Evolutionary conservation across 352 stramenopile species (phyloP), one percentile per base, ranked within the genome.

Genomic region (Phytophthora europaea): DNA sequence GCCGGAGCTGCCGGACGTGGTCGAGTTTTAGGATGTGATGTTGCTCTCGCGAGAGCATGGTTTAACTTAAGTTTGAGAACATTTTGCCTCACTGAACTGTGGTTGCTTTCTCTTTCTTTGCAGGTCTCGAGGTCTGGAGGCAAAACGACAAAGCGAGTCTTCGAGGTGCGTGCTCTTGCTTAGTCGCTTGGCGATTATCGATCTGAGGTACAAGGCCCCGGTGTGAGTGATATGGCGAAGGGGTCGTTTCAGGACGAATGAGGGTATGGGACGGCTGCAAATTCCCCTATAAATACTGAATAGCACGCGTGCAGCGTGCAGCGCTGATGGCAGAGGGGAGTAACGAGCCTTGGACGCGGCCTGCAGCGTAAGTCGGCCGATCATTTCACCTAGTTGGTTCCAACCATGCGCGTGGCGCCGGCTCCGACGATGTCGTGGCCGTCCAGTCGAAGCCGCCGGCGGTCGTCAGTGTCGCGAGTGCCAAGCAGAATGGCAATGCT

Each of bases 1-100:
- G 36, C 80, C 82, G 18, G 82, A 89, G 22, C 65, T 89, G 15
- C 82, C 82, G n/a, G 82, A 89, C 47, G 80, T 89, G 65, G 54
- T 83, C 22, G 78, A 81, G 73, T 85, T 85, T 74, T 85, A 82
- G 62, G 61, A 74, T 43, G 26, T 43, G 51, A 38, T 33, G 33
- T 58, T 67, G 59, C 59, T 67, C 38, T 60, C 22, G 4, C 50
- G 43, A 52, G 64, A 70, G 54, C 52, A 36, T 65, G 67, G 52
- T 62, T 58, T 82, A 82, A 82, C 52, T 82, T 82, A 79, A 79
- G 45, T 75, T 68, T 59, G 55, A 55, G 62, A 70, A 36, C 36
- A 51, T 50, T 73, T 67, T 68, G 36, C 61, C 57, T 60, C 20
- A 45, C 20, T 33, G 12, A 31, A 26, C 15, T 31, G 48, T 54